phyloP scores from a whole-genome alignment of 108 stramenopile species.

The Discostella pseudostelligera region DNA sequence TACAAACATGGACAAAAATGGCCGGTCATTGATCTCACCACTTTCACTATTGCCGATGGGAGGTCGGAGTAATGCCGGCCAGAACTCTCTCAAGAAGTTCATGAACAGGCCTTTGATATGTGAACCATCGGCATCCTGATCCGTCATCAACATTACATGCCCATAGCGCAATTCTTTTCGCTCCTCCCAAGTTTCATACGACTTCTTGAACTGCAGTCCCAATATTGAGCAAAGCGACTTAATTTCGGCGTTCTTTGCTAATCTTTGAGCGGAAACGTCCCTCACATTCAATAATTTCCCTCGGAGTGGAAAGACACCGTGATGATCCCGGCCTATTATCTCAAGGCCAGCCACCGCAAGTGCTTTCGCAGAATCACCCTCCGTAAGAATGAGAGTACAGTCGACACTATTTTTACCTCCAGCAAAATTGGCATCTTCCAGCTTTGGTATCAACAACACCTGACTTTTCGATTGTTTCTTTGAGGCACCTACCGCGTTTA shows the following conservation, averaged over 20 bases:
- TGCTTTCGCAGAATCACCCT: constrained; percentile 99
- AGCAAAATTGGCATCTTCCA: constrained; percentile 93
- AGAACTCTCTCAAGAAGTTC: constrained; percentile 90
- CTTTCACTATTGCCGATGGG: constrained; percentile 26
- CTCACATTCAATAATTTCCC: constrained; percentile 99
- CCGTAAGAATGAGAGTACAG: constrained; percentile 96
- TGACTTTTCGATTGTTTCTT: constrained; percentile 59
- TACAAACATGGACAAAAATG: constrained; percentile 85
- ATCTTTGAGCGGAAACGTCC: constrained; percentile 77
- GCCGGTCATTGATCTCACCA: constrained; percentile 17
- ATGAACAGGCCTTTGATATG: constrained; percentile 96
- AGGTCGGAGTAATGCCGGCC: constrained; percentile 81
- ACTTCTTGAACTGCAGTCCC: constrained; percentile 85
- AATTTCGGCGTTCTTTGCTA: constrained; percentile 95
- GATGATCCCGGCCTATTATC: constrained; percentile 92
- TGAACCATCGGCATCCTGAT: constrained; percentile 89
- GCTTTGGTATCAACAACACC: constrained; percentile 79
- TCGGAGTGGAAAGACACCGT: constrained; percentile 98
- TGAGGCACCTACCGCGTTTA: constrained; percentile 60
- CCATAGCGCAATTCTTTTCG: constrained; percentile 83
- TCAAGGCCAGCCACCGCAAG: constrained; percentile 94
- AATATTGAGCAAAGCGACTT: constrained; percentile 79
- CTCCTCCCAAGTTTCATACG: constrained; percentile 71
- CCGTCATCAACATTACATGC: constrained; percentile 91
- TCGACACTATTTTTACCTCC: constrained; percentile 56